Conservation (phyloP, 352 stramenopile species). For the Pythium phragmiticola region DNA sequence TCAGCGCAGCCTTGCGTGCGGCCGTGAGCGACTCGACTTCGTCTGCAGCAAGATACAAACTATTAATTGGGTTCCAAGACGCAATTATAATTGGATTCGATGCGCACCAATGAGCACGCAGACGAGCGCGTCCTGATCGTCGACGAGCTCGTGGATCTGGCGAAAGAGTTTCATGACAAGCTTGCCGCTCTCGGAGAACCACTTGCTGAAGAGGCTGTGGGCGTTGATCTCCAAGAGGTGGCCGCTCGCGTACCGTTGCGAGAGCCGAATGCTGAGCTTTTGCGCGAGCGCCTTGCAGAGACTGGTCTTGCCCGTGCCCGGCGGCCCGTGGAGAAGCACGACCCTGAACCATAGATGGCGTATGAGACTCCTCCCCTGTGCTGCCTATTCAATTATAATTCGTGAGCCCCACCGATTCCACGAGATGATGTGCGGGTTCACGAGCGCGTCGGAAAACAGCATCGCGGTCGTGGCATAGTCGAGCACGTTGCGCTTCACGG, state of each 20-base stretch:
- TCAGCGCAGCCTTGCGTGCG: constrained; percentile 64
- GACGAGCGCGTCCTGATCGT: constrained; percentile 86
- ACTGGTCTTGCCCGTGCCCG: constrained; percentile 93
- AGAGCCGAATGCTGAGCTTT: constrained; percentile 89
- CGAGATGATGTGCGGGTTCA: constrained; percentile 88
- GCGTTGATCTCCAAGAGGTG: constrained; percentile 91
- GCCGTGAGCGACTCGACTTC: constrained; percentile 92
- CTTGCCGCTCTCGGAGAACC: constrained; percentile 94
- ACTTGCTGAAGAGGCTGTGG: constrained; percentile 93
- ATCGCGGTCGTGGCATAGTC: constrained; percentile 89
- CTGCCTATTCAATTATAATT: background rate
- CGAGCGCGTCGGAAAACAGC: constrained; percentile 84
- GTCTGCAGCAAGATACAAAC: constrained; percentile 34
- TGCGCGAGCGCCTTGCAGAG: constrained; percentile 91
- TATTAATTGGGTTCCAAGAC: too few relatives aligned
- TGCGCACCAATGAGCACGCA: constrained; percentile 87
- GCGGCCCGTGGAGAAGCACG: constrained; percentile 89
- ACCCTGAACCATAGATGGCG: constrained; percentile 35
- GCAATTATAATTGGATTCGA: background rate
- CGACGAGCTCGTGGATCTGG: constrained; percentile 89
- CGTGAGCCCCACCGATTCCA: constrained; percentile 75
- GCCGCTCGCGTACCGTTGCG: constrained; percentile 60
- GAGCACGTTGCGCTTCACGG: constrained; percentile 80
- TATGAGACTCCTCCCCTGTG: background rate
- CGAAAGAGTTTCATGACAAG: constrained; percentile 91